phyloP scores from a whole-genome alignment of 768 basidiomycete genomes.

The Favolaschia claudopus region DNA sequence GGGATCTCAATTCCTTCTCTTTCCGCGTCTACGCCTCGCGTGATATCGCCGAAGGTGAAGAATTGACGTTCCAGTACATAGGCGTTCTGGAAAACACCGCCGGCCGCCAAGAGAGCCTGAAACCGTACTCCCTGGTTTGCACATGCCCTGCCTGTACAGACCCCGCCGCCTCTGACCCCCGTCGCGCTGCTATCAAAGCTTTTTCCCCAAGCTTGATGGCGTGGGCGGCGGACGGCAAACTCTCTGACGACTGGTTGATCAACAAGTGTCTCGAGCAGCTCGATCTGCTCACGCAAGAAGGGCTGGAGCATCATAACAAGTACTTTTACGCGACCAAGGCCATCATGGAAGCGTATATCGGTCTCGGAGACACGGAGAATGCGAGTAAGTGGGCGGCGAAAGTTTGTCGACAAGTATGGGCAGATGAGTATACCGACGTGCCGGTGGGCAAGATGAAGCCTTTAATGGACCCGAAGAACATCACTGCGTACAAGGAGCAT shows the following conservation, averaged over 20 bases:
- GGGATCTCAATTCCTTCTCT: slow-evolving; percentile 29
- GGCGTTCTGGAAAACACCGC: slow-evolving; percentile 12
- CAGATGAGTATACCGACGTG: not conserved
- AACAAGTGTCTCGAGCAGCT: slow-evolving; percentile 1
- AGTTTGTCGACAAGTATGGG: slow-evolving; percentile 24
- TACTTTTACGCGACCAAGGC: not conserved
- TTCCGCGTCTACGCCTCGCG: slow-evolving; percentile 27
- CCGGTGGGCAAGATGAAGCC: not conserved
- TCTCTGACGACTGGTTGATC: slow-evolving; percentile 15
- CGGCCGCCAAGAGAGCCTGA: slow-evolving; percentile 34
- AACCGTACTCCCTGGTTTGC: slow-evolving; percentile 40
- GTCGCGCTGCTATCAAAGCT: not conserved
- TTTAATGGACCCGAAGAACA: slow-evolving; percentile 5
- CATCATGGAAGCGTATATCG: not conserved
- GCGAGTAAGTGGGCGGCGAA: slow-evolving; percentile 17
- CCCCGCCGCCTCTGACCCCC: not conserved
- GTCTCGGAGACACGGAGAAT: not conserved
- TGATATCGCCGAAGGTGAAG: slow-evolving; percentile 39
- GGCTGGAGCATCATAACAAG: not conserved
- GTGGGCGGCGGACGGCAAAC: slow-evolving; percentile 37
- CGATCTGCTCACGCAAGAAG: not conserved
- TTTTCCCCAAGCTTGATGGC: slow-evolving; percentile 34
- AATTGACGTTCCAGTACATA: slow-evolving; percentile 40
- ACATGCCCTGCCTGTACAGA: slow-evolving; percentile 38
- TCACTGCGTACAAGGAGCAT: slow-evolving; percentile 4